These are phyloP conservation scores for Leishmania major DNA, from an alignment of 208 protist species.

Conservation along the genomic window DNA sequence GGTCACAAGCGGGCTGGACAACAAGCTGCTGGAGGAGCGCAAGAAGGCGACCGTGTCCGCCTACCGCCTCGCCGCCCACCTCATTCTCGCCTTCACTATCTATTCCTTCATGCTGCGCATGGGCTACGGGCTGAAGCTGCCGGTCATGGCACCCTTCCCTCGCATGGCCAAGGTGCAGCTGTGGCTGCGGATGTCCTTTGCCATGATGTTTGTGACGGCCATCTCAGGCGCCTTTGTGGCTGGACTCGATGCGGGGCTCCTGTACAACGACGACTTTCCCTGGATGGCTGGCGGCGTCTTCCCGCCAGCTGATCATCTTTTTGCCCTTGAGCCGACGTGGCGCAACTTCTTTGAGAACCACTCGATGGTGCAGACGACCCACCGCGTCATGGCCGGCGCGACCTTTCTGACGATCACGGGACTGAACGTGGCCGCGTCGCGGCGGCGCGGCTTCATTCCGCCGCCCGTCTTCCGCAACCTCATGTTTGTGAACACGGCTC, in stretches of 20 bases:
- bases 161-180: constrained; percentile 51
- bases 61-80: constrained; percentile 94
- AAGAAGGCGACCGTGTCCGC: constrained; percentile 76
- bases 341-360: constrained; percentile 89
- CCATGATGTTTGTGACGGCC: constrained; percentile 78
- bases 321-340: constrained; percentile 66
- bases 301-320: constrained; percentile 74
- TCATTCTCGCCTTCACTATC: constrained; percentile 95
- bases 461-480: constrained; percentile 48
- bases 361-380: constrained; percentile 72
- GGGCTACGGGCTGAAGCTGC: constrained; percentile 70
- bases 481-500: constrained; percentile 59
- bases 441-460: constrained; percentile 45
- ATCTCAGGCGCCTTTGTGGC: constrained; percentile 92
- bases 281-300: constrained; percentile 86
- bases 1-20: constrained; percentile 95
- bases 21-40: constrained; percentile 76
- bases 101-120: constrained; percentile 88
- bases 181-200: constrained; percentile 57
- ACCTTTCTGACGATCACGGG: constrained; percentile 53
- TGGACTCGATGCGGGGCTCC: constrained; percentile 86
- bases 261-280: constrained; percentile 92
- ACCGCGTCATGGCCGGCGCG: constrained; percentile 68
- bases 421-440: constrained; percentile 56
- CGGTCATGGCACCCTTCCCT: constrained; percentile 42